Percentiles rank a stretch among this genome's conserved stretches.
These are phyloP conservation scores for Haplosporangium sp. DNA, from an alignment of 371 early-diverging fungal genomes.

Conservation along the genomic window DNA sequence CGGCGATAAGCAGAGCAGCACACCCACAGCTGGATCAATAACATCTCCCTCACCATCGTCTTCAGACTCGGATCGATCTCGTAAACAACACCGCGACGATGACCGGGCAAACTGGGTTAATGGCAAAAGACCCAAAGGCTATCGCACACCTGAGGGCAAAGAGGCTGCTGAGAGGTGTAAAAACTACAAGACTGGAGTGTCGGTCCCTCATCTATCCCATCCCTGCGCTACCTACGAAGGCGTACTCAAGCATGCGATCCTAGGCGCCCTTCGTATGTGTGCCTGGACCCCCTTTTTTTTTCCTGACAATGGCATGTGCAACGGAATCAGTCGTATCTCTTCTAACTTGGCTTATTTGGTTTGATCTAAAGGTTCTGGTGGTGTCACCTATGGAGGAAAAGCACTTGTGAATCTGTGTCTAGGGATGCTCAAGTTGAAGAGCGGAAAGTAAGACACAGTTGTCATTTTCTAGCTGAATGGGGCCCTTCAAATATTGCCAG, in stretches of 20 bases:
- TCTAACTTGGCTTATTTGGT: neutral
- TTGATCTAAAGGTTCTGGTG: conserved; percentile 22
- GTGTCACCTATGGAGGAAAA: conserved; percentile 37
- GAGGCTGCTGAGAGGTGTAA: conserved; percentile 51
- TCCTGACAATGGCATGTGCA: conserved; percentile 12
- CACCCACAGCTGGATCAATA: too few relatives aligned
- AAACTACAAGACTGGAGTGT: conserved; percentile 41
- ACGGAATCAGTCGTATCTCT: neutral
- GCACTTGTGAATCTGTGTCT: conserved; percentile 39
- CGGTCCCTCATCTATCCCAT: conserved; percentile 42
- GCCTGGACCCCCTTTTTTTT: conserved; percentile 2
- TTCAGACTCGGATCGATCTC: conserved; percentile 7
- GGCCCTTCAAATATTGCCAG: too few relatives aligned
- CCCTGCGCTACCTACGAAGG: conserved; percentile 47
- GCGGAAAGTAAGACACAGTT: conserved; percentile 29
- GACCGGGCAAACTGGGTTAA: conserved; percentile 42
- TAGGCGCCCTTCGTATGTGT: conserved; percentile 51
- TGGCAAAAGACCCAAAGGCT: conserved; percentile 50
- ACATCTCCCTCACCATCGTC: too few relatives aligned
- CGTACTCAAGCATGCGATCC: conserved; percentile 44
- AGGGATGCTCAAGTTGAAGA: conserved; percentile 45
- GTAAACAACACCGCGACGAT: conserved; percentile 18
- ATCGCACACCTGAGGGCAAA: conserved; percentile 46
- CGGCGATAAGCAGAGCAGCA: neutral
- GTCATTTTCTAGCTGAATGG: neutral